phyloP scores from a whole-genome alignment of 2,329 filamentous ascomycete genomes.

The Fusarium tjaetaba region DNA sequence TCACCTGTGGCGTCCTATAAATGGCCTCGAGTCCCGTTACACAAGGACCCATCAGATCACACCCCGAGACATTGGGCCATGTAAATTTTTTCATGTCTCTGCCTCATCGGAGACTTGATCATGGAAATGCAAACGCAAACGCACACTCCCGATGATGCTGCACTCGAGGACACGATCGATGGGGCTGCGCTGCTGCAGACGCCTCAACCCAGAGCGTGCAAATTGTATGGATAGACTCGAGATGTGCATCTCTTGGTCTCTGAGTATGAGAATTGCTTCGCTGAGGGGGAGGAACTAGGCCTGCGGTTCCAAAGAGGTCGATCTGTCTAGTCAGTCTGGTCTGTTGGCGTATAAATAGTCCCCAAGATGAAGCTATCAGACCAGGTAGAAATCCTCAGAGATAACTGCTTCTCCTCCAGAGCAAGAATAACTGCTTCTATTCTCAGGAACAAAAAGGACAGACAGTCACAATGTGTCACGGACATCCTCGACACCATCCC shows the following conservation, averaged over 20 bases:
- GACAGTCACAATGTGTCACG: conserved; percentile 60
- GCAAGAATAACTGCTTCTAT: not conserved
- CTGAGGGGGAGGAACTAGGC: conserved; percentile 65
- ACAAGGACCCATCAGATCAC: conserved; percentile 14
- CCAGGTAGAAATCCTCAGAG: not conserved
- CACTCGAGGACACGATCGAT: conserved; percentile 24
- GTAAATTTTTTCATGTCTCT: not conserved
- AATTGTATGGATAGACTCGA: conserved; percentile 64
- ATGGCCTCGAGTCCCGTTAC: not conserved
- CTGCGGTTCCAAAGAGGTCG: conserved; percentile 52
- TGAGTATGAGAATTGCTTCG: conserved; percentile 66
- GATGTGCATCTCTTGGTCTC: conserved; percentile 57
- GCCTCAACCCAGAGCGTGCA: conserved; percentile 15
- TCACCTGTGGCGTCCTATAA: conserved; percentile 31
- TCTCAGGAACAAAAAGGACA: not conserved
- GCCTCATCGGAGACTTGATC: conserved; percentile 22
- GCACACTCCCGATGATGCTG: conserved; percentile 37
- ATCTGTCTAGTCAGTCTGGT: conserved; percentile 25
- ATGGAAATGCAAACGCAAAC: conserved; percentile 3
- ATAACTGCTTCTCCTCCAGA: not conserved
- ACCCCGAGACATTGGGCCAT: conserved; percentile 37
- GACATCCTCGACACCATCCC: conserved; percentile 62
- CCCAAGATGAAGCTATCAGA: conserved; percentile 8
- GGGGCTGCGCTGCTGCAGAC: conserved; percentile 26
- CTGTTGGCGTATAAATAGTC: conserved; percentile 34